A percentile compares a stretch with the other conserved stretches of the same genome.
phyloP scores from a whole-genome alignment of 371 early-diverging fungal species.

The Actinomortierella ambigua region DNA sequence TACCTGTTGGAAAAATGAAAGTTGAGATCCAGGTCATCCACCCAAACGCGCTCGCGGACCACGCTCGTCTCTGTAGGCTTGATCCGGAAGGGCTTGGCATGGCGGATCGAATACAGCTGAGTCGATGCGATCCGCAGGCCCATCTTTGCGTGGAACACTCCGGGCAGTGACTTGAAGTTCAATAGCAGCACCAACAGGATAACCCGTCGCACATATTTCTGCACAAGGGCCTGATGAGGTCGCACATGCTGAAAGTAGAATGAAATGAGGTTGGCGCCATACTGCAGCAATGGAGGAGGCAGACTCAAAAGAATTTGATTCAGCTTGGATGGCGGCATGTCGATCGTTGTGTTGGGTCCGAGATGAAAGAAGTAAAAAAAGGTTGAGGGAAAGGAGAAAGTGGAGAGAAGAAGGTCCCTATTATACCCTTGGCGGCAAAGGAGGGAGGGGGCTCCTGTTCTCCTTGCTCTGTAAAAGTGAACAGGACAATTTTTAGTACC shows the following conservation, averaged over 20 bases:
- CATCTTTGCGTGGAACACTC: slow-evolving; percentile 46
- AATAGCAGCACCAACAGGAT: slow-evolving; percentile 31
- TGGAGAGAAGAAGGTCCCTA: too few species aligned
- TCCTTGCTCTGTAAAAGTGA: too few species aligned
- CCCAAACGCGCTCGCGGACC: slow-evolving; percentile 44
- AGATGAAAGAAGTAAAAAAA: too few species aligned
- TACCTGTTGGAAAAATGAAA: slow-evolving; percentile 49
- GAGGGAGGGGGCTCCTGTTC: too few species aligned
- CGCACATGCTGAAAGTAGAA: slow-evolving; percentile 45
- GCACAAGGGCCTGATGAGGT: slow-evolving; percentile 33
- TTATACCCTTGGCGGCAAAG: too few species aligned
- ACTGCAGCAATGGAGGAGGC: slow-evolving; percentile 32
- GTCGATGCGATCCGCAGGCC: slow-evolving; percentile 33
- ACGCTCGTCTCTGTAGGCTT: slow-evolving; percentile 40
- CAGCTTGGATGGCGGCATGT: slow-evolving; percentile 41
- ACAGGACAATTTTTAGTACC: too few species aligned
- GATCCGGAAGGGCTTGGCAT: slow-evolving; percentile 32
- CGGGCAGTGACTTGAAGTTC: slow-evolving; percentile 48
- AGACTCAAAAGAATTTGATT: slow-evolving; percentile 33
- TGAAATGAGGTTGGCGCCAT: slow-evolving; percentile 41
- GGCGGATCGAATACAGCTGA: slow-evolving; percentile 37
- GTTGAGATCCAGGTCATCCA: slow-evolving; percentile 44
- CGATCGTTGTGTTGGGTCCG: too few species aligned
- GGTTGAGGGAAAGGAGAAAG: too few species aligned
- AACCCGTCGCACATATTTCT: slow-evolving; percentile 32